phyloP scores from a whole-genome alignment of 140 eudicot species.

The Bidens hawaiensis region DNA sequence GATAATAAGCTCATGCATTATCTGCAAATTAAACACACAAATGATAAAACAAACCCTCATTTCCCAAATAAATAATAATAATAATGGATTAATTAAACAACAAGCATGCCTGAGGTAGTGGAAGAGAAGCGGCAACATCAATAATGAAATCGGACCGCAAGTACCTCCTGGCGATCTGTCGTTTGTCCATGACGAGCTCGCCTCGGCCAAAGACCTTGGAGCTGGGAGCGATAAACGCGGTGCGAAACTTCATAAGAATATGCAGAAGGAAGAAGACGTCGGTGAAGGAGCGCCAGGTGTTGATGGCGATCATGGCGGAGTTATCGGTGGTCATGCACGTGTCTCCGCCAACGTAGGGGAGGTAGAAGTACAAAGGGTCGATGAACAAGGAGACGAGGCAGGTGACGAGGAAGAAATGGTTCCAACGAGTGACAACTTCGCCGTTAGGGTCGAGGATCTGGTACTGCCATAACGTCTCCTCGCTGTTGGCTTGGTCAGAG shows the following conservation, averaged over 20 bases:
- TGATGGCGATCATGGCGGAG: slow-evolving; percentile 44
- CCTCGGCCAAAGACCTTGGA: slow-evolving; percentile 89
- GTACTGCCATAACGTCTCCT: slow-evolving; percentile 57
- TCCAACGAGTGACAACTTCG: slow-evolving; percentile 68
- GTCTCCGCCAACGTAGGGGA: slow-evolving; percentile 65
- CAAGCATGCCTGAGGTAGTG: slow-evolving; percentile 99
- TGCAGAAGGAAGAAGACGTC: slow-evolving; percentile 66
- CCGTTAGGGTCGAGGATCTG: slow-evolving; percentile 85
- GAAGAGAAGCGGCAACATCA: slow-evolving; percentile 78
- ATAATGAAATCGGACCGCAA: slow-evolving; percentile 65
- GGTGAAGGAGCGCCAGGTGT: slow-evolving; percentile 50
- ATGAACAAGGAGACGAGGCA: slow-evolving; percentile 71
- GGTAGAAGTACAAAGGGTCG: slow-evolving; percentile 77
- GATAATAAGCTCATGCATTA: slow-evolving; percentile 58
- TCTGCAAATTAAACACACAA: slow-evolving; percentile 55
- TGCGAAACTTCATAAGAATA: slow-evolving; percentile 69
- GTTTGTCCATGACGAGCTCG: slow-evolving; percentile 82
- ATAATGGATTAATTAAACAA: too few relatives aligned
- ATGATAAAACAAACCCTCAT: not conserved
- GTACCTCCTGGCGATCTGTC: slow-evolving; percentile 55
- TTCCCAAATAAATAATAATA: not conserved
- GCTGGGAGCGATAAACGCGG: slow-evolving; percentile 87
- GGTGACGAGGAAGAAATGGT: slow-evolving; percentile 63
- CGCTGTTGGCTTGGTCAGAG: slow-evolving; percentile 31
- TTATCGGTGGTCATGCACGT: slow-evolving; percentile 63